These are phyloP conservation scores for Adansonia madagascariensis DNA, from an alignment of 441 rosid genomes.

Conservation along the genomic window DNA sequence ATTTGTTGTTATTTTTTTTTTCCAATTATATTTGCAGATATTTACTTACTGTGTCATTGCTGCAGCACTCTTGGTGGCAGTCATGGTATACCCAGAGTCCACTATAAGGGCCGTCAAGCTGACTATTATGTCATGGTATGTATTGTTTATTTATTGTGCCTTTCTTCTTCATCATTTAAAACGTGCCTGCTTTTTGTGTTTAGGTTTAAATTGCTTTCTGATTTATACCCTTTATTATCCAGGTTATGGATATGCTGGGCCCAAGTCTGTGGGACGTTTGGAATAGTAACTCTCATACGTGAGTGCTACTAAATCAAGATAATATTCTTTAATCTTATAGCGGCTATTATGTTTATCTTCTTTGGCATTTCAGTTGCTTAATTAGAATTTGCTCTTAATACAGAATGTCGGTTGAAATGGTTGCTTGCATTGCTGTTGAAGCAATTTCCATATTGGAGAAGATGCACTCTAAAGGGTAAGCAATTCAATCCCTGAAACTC, in stretches of 20 bases:
- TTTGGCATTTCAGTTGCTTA: constrained; percentile 17
- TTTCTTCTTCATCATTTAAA: not conserved
- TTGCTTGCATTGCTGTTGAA: constrained; percentile 80
- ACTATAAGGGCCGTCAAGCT: constrained; percentile 71
- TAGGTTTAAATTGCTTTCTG: constrained; percentile 18
- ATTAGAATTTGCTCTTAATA: constrained; percentile 20
- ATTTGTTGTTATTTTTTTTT: not conserved
- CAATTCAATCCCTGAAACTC: constrained; percentile 11
- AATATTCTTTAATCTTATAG: not conserved
- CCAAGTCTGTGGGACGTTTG: constrained; percentile 86
- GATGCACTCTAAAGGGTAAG: constrained; percentile 72
- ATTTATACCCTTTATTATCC: constrained; percentile 21
- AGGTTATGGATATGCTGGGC: constrained; percentile 84
- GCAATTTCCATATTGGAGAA: constrained; percentile 77
- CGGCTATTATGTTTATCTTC: not conserved
- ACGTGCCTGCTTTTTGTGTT: not conserved
- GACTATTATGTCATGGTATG: constrained; percentile 78
- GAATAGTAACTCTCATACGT: constrained; percentile 65
- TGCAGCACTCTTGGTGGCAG: constrained; percentile 65
- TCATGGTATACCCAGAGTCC: constrained; percentile 74
- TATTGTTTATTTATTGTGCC: not conserved
- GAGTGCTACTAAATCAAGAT: constrained; percentile 34
- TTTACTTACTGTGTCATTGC: constrained; percentile 16
- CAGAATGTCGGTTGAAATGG: constrained; percentile 76
- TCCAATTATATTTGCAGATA: constrained; percentile 15